phyloP scores from a whole-genome alignment of 169 alveolate species.

The Cyclospora cayetanensis region DNA sequence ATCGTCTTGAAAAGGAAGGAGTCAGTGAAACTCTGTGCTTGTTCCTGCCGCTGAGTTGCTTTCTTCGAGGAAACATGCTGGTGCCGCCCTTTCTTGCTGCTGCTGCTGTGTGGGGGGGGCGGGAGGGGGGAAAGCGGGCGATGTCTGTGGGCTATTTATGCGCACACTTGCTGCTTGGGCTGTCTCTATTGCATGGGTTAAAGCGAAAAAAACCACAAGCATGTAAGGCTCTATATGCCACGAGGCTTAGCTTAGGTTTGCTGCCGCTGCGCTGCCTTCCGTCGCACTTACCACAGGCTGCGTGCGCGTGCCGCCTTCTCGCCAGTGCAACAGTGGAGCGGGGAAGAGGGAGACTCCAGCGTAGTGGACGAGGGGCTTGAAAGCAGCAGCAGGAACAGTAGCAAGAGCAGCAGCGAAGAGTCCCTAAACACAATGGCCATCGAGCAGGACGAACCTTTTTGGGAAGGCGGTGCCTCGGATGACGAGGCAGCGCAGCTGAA shows the following conservation, averaged over 20 bases:
- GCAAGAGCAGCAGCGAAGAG: not conserved
- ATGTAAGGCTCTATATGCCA: no score
- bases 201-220: no score
- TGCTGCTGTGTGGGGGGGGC: not conserved
- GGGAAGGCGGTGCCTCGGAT: not conserved
- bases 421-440: not conserved
- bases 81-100: not conserved
- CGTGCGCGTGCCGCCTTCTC: not conserved
- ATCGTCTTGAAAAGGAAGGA: not conserved
- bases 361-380: not conserved
- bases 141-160: no score
- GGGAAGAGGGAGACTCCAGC: not conserved
- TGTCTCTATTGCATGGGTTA: no score
- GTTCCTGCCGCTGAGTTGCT: constrained; percentile 7
- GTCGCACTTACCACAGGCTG: not conserved
- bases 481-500: not conserved
- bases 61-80: not conserved
- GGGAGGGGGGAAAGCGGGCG: no score
- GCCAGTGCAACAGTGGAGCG: not conserved
- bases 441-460: not conserved
- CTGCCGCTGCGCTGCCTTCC: not conserved
- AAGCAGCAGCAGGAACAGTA: not conserved
- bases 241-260: no score
- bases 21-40: not conserved
- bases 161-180: no score